Evolutionary conservation across 345 rosid species (phyloP), one percentile per base, ranked within the genome.

Genomic region (Excoecaria cochinchinensis): DNA sequence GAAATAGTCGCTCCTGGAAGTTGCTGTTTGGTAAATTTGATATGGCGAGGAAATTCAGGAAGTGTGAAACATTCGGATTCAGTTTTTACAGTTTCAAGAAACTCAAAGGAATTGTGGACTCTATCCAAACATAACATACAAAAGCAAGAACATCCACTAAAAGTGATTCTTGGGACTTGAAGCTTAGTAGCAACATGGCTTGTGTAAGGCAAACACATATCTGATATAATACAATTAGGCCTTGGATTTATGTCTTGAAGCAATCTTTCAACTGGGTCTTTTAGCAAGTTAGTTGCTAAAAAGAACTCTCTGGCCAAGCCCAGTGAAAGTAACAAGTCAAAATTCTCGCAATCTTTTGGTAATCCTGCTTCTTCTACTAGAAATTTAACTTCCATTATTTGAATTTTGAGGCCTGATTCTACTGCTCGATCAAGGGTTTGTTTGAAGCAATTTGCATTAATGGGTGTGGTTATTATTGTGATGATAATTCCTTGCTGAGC

Each of bases 171-270:
- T 2, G 83, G 84, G 64, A 80, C 36, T 19, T 67, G 61, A 40
- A 77, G 71, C 73, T 40, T 80, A 24, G 12, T 21, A 7, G 84
- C 82, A 4, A 67, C 31, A 1, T 73, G 56, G 10, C 50, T 46
- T 2, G 86, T 83, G 77, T 79, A 85, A 0, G 70, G 72, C 14
- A 51, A 60, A 24, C 68, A 69, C 78, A 57, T n/a, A 50, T 84
- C 86, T 1, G 84, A 81, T 24, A 87, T 69, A 21, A 85, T 61
- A 76, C 90, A 87, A 47, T 51, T 69, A 8, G 83, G 79, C 38
- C 63, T 46, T 62, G 84, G 70, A 13, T 38, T 38, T 8, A 72
- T 21, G 14, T 80, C 46, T 25, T 65, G 48, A 31, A 86, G 38
- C 46, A 82, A 36, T 46, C 21, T 39, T 52, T 78, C 77, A 0